These are phyloP conservation scores for Trichophyton schoenleinii DNA, from an alignment of 2,329 filamentous ascomycete species.

Conservation along the genomic window DNA sequence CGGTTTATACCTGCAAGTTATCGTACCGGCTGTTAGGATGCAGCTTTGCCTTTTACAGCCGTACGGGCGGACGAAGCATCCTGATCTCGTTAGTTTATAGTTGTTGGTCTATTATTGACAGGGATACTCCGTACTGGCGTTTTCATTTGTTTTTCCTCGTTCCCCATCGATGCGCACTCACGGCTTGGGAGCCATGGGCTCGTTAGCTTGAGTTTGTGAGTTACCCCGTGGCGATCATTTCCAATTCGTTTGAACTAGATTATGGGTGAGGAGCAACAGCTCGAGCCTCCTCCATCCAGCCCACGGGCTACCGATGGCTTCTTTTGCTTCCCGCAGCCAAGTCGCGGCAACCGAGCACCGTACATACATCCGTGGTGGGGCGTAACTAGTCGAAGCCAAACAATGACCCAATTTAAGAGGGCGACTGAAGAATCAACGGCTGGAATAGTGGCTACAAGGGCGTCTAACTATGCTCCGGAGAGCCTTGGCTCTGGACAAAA, in stretches of 20 bases:
- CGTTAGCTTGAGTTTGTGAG: no score
- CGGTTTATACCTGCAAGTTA: no score
- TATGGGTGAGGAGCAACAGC: no score
- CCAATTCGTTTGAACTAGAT: background rate
- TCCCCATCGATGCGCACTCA: background rate
- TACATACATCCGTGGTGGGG: background rate
- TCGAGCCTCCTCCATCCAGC: no score
- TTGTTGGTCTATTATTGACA: no score
- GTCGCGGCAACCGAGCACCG: background rate
- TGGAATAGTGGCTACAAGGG: background rate
- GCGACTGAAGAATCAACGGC: background rate
- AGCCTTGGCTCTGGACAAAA: background rate
- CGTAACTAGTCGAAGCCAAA: background rate
- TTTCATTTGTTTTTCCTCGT: background rate
- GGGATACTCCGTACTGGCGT: no score
- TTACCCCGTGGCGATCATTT: no score
- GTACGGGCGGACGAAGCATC: background rate
- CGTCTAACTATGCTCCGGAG: background rate
- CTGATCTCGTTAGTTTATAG: no score
- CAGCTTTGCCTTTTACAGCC: background rate
- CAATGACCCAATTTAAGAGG: background rate
- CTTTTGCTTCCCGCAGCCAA: background rate
- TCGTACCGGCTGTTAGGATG: background rate
- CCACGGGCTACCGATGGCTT: background rate
- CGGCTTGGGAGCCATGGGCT: background rate